Evolutionary conservation across 2,329 filamentous ascomycete species (phyloP).

Genomic region (Fusarium sp.): DNA sequence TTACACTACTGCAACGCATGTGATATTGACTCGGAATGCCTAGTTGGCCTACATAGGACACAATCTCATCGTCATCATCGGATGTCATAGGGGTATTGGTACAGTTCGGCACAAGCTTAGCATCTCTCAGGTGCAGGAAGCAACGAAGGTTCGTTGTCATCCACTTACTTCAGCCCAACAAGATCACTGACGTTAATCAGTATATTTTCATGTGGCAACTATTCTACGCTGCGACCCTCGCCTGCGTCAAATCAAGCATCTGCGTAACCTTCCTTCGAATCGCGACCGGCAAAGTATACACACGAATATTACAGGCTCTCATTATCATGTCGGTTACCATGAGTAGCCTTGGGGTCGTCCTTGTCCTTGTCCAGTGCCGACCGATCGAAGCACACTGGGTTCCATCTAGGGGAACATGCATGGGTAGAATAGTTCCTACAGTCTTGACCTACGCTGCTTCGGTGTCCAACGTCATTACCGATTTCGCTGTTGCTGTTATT

Average conservation of each 20-base stretch:
- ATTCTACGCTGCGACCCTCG: slow-evolving; percentile 6
- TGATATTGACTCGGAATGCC: no score
- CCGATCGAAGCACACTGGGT: slow-evolving; percentile 13
- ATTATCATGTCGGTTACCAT: slow-evolving; percentile 3
- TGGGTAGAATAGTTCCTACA: slow-evolving; percentile 12
- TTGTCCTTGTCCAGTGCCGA: slow-evolving; percentile 6
- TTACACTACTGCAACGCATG: no score
- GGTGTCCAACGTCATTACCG: slow-evolving; percentile 18
- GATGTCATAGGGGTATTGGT: slow-evolving; percentile 10
- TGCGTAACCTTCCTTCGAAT: slow-evolving; percentile 21
- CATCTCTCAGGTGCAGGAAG: slow-evolving; percentile 12
- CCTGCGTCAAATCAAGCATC: slow-evolving; percentile 25
- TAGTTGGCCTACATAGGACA: slow-evolving; percentile 18
- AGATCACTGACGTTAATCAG: background rate
- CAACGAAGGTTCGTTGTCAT: slow-evolving; percentile 4
- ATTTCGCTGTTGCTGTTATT: slow-evolving; percentile 16
- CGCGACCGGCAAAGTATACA: slow-evolving; percentile 1
- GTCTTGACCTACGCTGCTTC: slow-evolving; percentile 22
- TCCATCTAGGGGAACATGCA: slow-evolving; percentile 10
- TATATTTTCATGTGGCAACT: slow-evolving; percentile 24
- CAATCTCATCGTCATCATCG: slow-evolving; percentile 12
- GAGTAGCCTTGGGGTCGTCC: slow-evolving; percentile 2
- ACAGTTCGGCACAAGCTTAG: background rate
- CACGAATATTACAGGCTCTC: background rate
- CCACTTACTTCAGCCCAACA: no score